phyloP scores from a whole-genome alignment of 495 filamentous ascomycete species.

The Thermothielavioides terrestris region DNA sequence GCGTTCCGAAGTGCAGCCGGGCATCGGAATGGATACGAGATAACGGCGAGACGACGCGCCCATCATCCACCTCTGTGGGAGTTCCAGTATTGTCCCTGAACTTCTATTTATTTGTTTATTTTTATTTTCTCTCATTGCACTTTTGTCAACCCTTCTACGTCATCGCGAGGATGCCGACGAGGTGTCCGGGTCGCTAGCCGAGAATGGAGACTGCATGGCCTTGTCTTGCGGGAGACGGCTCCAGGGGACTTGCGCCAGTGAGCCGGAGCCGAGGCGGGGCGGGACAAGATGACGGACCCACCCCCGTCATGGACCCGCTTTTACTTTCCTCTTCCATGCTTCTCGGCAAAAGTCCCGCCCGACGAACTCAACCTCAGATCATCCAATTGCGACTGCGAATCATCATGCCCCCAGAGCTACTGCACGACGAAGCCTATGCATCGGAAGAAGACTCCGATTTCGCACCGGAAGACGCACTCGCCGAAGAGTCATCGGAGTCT shows the following conservation, averaged over 20 bases:
- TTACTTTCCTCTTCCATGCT: not conserved
- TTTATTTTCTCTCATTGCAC: too few species aligned
- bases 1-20: too few species aligned
- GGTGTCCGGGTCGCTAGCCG: too few species aligned
- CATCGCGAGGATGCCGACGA: too few species aligned
- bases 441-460: slow-evolving; percentile 73
- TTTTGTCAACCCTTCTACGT: too few species aligned
- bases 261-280: slow-evolving; percentile 7
- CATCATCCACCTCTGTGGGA: too few species aligned
- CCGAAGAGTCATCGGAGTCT: slow-evolving; percentile 38
- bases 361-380: not conserved
- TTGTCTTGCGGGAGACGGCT: too few species aligned
- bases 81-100: not conserved
- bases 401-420: slow-evolving; percentile 14
- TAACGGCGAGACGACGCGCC: too few species aligned
- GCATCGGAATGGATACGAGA: too few species aligned
- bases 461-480: slow-evolving; percentile 50
- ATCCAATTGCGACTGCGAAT: not conserved
- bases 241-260: not conserved
- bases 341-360: slow-evolving; percentile 1
- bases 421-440: slow-evolving; percentile 53
- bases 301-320: not conserved
- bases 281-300: not conserved
- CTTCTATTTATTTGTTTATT: too few species aligned
- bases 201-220: too few species aligned